Base-by-base conservation (phyloP, 331 rosid genomes). In the Quercus phellos region DNA sequence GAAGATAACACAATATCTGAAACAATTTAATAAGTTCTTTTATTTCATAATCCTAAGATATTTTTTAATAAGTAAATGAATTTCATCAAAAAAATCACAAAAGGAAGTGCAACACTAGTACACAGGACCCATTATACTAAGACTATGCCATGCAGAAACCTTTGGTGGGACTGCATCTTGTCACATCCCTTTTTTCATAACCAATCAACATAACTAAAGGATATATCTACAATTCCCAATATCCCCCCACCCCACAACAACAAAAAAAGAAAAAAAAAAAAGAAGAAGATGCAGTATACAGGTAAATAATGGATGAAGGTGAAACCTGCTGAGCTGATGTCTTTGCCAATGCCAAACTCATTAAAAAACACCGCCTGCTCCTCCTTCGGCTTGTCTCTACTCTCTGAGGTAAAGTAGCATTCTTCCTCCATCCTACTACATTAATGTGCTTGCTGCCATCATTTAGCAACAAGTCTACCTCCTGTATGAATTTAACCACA, bases 361-460 rank as follows among this genome's bases (percentile, higher is more conserved):
- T 92, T 73, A 94, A 80, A 32, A 94, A 90, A 79, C 99, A 94
- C 56, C 99, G 94, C 77, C 97, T 89, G 78, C 98, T 94, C 86
- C 99, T 92, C 84, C 95, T 91, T 84, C 97, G 89, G 82, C 99
- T 92, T 80, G 86, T 90, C 84, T 92, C 99, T 61, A 94, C 99
- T 86, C 99, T 88, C 81, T 81, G 90, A n/a, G 99, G 90, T 79
- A 92, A 85, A 73, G 90, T 82, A 55, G 87, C 87, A 82, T 73
- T 87, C 90, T 94, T 91, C 90, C 97, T 88, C 99, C 99, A 94
- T 80, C 94, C 98, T 32, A 82, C 87, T 42, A 92, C 99, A 76
- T 90, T 94, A 74, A 94, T 85, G 85, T 94, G 99, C 87, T 94
- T 94, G 78, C 99, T 94, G 66, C 99, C 99, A 85, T 94, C 99